phyloP scores from a whole-genome alignment of 2,329 filamentous ascomycete species.

The Drechslerella dactyloides region DNA sequence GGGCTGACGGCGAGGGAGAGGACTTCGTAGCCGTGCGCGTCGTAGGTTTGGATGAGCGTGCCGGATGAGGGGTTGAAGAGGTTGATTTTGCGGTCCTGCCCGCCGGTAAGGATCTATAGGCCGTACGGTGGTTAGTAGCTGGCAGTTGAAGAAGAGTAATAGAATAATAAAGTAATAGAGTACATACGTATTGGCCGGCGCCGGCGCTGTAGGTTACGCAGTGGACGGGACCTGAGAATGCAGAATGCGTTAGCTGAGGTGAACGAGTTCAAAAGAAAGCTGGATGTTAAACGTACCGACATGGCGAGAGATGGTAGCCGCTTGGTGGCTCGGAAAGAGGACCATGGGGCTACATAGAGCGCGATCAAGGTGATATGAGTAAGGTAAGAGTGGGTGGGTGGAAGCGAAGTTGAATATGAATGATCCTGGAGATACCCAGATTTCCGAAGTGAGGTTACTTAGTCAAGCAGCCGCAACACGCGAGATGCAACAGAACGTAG shows the following conservation, averaged over 20 bases:
- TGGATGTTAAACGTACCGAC: slow-evolving; percentile 46
- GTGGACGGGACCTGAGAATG: slow-evolving; percentile 53
- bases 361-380: slow-evolving; percentile 1
- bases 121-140: not conserved
- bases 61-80: slow-evolving; percentile 58
- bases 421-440: too few species aligned
- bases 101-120: slow-evolving; percentile 53
- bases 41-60: slow-evolving; percentile 81
- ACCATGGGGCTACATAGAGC: slow-evolving; percentile 31
- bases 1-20: slow-evolving; percentile 75
- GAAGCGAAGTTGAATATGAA: slow-evolving; percentile 3
- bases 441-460: too few species aligned
- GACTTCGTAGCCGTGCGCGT: slow-evolving; percentile 89
- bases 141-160: not conserved
- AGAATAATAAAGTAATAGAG: slow-evolving; percentile 9
- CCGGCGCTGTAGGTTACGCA: slow-evolving; percentile 55
- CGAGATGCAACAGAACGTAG: not conserved
- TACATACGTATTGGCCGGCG: slow-evolving; percentile 53
- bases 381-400: slow-evolving; percentile 7
- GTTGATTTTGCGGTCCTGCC: slow-evolving; percentile 56
- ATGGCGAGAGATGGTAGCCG: slow-evolving; percentile 53
- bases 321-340: slow-evolving; percentile 55
- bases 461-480: too few species aligned
- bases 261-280: not conserved
- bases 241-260: slow-evolving; percentile 3